These are phyloP conservation scores for Myrica gale DNA, from an alignment of 306 rosid genomes.

Conservation along the genomic window DNA sequence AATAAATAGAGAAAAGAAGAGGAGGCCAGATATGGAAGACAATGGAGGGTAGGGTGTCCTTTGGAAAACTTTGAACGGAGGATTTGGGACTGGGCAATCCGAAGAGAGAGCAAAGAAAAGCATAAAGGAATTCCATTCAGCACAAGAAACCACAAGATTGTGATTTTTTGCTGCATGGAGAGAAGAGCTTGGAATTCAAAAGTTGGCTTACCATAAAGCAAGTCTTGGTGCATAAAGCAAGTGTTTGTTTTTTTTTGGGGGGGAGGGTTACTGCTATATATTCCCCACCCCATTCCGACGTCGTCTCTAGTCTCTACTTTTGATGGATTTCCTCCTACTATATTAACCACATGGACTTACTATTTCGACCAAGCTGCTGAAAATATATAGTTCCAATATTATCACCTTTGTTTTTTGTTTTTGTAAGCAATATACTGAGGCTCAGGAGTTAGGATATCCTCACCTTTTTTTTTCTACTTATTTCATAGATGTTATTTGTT, in stretches of 20 bases:
- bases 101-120: slow-evolving; percentile 50
- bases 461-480: too few relatives aligned
- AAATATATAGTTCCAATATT: too few relatives aligned
- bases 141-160: slow-evolving; percentile 60
- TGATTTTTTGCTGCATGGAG: slow-evolving; percentile 45
- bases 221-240: slow-evolving; percentile 44
- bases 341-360: not conserved
- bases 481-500: too few relatives aligned
- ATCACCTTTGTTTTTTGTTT: too few relatives aligned
- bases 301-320: slow-evolving; percentile 58
- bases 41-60: slow-evolving; percentile 25
- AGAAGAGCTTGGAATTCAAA: slow-evolving; percentile 70
- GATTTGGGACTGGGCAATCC: slow-evolving; percentile 35
- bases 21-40: slow-evolving; percentile 29
- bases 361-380: too few relatives aligned
- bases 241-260: slow-evolving; percentile 27
- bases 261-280: slow-evolving; percentile 21
- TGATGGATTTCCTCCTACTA: slow-evolving; percentile 36
- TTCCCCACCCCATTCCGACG: slow-evolving; percentile 44
- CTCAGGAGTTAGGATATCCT: too few relatives aligned
- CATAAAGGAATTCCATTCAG: slow-evolving; percentile 65
- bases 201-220: slow-evolving; percentile 48
- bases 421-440: too few relatives aligned
- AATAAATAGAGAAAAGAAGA: slow-evolving; percentile 32
- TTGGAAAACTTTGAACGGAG: slow-evolving; percentile 38